Conservation (phyloP, 2,329 filamentous ascomycete genomes). For the Furcasterigmium furcatum region DNA sequence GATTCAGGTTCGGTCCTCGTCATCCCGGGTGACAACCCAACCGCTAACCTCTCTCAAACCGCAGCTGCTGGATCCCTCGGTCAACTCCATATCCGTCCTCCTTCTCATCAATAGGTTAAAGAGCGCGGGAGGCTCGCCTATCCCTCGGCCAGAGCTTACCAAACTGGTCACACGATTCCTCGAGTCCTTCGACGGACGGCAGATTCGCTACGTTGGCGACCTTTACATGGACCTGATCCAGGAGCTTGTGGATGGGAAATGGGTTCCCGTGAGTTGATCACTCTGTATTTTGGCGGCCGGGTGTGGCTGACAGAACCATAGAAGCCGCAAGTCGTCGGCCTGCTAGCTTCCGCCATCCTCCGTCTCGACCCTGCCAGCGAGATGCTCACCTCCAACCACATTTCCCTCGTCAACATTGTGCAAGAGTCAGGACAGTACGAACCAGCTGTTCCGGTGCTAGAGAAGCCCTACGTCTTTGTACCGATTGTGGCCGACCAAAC, state of each 20-base stretch:
- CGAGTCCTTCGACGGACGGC: constrained; percentile 43
- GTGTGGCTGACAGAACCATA: constrained; percentile 15
- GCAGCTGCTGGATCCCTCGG: constrained; percentile 42
- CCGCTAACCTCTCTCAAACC: not conserved
- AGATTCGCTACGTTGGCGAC: constrained; percentile 48
- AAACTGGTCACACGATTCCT: constrained; percentile 43
- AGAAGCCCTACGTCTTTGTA: constrained; percentile 64
- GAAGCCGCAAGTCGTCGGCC: constrained; percentile 42
- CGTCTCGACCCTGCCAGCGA: constrained; percentile 64
- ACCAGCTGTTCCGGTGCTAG: constrained; percentile 57
- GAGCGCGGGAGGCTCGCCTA: constrained; percentile 6
- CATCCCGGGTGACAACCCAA: not conserved
- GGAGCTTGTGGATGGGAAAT: constrained; percentile 29
- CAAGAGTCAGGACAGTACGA: constrained; percentile 50
- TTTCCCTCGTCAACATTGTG: constrained; percentile 55
- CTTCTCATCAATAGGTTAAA: constrained; percentile 39
- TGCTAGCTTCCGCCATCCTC: constrained; percentile 51
- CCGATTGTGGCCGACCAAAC: constrained; percentile 40
- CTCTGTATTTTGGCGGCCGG: not conserved
- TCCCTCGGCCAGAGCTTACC: constrained; percentile 22
- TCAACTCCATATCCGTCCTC: constrained; percentile 50
- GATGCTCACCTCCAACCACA: constrained; percentile 63
- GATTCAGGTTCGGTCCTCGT: constrained; percentile 30
- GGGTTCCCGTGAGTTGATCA: constrained; percentile 35
- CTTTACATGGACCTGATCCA: constrained; percentile 41